A percentile compares a stretch with the other conserved stretches of the same genome.
Conservation (phyloP, 2,329 filamentous ascomycete genomes). For the Xylogone sp. region DNA sequence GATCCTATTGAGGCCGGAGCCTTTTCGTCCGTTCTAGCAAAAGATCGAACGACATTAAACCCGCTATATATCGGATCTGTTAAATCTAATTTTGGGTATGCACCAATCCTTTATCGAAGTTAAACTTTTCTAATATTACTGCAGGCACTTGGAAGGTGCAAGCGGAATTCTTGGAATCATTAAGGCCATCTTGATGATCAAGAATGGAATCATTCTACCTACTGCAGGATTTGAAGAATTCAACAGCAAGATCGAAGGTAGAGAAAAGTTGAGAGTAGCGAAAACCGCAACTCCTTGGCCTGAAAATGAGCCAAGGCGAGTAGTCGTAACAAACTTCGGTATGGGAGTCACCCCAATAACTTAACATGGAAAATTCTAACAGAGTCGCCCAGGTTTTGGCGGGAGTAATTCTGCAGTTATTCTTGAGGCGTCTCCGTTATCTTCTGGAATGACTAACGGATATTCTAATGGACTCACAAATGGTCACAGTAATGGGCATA, state of each 20-base stretch:
- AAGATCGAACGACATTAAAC: constrained; percentile 15
- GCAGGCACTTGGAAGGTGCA: constrained; percentile 21
- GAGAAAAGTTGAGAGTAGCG: constrained; percentile 10
- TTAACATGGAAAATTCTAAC: no score
- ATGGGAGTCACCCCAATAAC: neutral
- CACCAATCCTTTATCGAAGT: neutral
- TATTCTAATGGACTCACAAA: neutral
- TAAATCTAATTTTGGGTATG: constrained; percentile 19
- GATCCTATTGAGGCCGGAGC: constrained; percentile 8
- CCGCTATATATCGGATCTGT: constrained; percentile 23
- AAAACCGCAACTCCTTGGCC: constrained; percentile 18
- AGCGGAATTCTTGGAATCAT: constrained; percentile 23
- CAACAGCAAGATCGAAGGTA: constrained; percentile 12
- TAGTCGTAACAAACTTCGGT: constrained; percentile 24
- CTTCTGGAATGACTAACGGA: neutral
- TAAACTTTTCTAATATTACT: neutral
- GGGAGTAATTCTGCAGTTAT: no score
- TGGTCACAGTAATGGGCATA: no score
- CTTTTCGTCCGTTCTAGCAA: constrained; percentile 18
- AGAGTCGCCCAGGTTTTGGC: no score
- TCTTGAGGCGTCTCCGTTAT: no score
- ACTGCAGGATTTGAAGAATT: constrained; percentile 23
- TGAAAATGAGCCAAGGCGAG: constrained; percentile 10
- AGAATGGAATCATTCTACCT: constrained; percentile 21
- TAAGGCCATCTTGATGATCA: constrained; percentile 24